Base-by-base conservation (phyloP, 2,329 filamentous ascomycete genomes). In the Didymellaceae sp. region DNA sequence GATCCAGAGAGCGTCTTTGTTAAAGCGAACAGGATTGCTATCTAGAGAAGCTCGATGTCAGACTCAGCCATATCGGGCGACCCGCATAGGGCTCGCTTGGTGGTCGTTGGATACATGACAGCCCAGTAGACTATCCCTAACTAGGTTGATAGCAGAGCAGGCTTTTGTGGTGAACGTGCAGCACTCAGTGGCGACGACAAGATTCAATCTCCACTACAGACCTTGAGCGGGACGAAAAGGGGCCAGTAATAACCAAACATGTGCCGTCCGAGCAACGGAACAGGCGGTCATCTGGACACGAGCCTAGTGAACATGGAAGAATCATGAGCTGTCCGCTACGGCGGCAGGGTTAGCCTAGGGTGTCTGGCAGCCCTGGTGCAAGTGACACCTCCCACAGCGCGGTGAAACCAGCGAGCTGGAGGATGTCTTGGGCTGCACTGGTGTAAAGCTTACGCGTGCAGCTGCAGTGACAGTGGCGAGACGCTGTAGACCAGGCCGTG, bases 391-490 rank as follows among this genome's bases (percentile, higher is more conserved):
- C 24, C 24, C 33, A 38, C 37, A 11, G 16, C 25, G 24, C 26
- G 48, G 33, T 38, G 39, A 24, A 39, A 31, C 16, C 14, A 17
- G 46, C 24, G 34, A 40, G 38, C 38, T 31, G 46, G 41, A 33
- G 13, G 34, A 16, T 48, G 45, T 47, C 21, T 53, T 31, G 45
- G 43, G 45, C 47, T 33, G 44, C 18, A 21, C 24, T 16, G 22
- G 31, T 14, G 18, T 48, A 38, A 25, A 42, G 55, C 45, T 52
- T 55, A 62, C 46, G 54, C 50, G 58, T 58, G 52, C 42, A 45
- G 38, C n/a, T 44, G 40, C 40, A 44, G 35, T 18, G 24, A 14
- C 10, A n/a, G 33, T 39, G 39, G 40, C 33, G 17, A 28, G 18
- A n/a, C 3, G 34, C 18, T 18, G 41, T 18, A 25, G 17, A 28